Evolutionary conservation across 768 basidiomycete genomes (phyloP).

Genomic region (Boletus bicolor): DNA sequence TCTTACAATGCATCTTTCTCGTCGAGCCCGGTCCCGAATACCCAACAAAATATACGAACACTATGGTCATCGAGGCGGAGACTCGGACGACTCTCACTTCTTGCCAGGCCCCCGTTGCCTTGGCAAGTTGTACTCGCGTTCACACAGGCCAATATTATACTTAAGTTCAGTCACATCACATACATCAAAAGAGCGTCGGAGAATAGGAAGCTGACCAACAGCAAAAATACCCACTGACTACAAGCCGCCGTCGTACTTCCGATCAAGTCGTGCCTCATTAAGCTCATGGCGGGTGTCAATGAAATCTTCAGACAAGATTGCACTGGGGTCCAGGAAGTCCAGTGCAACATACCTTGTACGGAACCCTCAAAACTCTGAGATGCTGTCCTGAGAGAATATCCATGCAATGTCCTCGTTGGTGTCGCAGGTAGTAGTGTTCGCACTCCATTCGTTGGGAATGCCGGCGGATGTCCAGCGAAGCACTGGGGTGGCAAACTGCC

Average conservation of each 20-base stretch:
- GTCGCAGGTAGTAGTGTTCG: conserved; percentile 19
- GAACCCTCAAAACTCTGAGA: conserved; percentile 13
- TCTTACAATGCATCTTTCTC: not conserved
- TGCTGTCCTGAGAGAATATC: conserved; percentile 18
- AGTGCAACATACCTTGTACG: not conserved
- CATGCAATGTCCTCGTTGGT: conserved; percentile 15
- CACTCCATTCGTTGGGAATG: conserved; percentile 19
- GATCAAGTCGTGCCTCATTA: not conserved
- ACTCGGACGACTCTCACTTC: too few relatives aligned
- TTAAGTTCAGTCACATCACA: not conserved
- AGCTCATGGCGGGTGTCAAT: not conserved
- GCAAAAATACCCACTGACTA: conserved; percentile 8
- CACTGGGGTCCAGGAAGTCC: not conserved
- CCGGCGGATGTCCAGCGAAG: conserved; percentile 20
- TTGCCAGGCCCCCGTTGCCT: too few relatives aligned
- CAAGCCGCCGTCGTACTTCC: conserved; percentile 6
- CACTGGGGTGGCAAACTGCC: conserved; percentile 15
- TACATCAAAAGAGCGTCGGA: conserved; percentile 11
- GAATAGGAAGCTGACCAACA: conserved; percentile 13
- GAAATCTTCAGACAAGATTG: not conserved
- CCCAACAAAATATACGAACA: not conserved
- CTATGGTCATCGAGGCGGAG: not conserved
- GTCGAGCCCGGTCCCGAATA: too few relatives aligned
- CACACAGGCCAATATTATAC: not conserved
- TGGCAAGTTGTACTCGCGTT: not conserved